Percentiles rank a stretch among this genome's conserved stretches.
Conservation (phyloP, 2,329 filamentous ascomycete genomes). For the Paecilomyces sp. region DNA sequence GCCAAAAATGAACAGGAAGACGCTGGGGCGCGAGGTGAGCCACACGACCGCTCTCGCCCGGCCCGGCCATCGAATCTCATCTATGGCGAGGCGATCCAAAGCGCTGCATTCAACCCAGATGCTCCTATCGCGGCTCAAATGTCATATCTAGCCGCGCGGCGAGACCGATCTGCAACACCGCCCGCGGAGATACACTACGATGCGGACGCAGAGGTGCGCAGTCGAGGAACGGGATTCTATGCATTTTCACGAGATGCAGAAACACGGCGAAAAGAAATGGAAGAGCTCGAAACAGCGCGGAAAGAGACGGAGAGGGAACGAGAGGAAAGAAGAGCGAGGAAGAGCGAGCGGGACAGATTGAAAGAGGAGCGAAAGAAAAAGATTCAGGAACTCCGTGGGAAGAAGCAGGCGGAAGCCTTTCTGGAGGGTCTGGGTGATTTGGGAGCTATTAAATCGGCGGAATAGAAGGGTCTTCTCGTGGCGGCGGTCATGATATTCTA, state of each 20-base stretch:
- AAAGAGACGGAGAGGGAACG: slow-evolving; percentile 61
- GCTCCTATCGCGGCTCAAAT: slow-evolving; percentile 59
- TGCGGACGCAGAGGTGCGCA: slow-evolving; percentile 72
- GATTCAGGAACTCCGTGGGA: slow-evolving; percentile 48
- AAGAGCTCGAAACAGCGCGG: slow-evolving; percentile 59
- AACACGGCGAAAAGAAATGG: slow-evolving; percentile 65
- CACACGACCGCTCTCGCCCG: slow-evolving; percentile 28
- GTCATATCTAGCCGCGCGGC: slow-evolving; percentile 67
- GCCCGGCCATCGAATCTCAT: slow-evolving; percentile 64
- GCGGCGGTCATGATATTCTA: not conserved
- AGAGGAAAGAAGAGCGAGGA: slow-evolving; percentile 48
- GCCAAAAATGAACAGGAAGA: slow-evolving; percentile 28
- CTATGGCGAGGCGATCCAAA: slow-evolving; percentile 77
- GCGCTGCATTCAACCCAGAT: slow-evolving; percentile 72
- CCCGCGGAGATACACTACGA: slow-evolving; percentile 81
- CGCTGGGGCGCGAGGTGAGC: slow-evolving; percentile 7
- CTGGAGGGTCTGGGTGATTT: slow-evolving; percentile 49
- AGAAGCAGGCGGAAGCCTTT: slow-evolving; percentile 66
- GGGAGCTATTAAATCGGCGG: slow-evolving; percentile 13
- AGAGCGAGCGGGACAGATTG: slow-evolving; percentile 52
- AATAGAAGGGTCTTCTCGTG: not conserved
- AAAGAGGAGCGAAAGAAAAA: slow-evolving; percentile 52
- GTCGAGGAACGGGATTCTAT: slow-evolving; percentile 86
- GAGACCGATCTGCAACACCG: slow-evolving; percentile 73
- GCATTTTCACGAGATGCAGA: slow-evolving; percentile 74